These are phyloP conservation scores for Combretum micranthum DNA, from an alignment of 345 rosid genomes.

Conservation along the genomic window DNA sequence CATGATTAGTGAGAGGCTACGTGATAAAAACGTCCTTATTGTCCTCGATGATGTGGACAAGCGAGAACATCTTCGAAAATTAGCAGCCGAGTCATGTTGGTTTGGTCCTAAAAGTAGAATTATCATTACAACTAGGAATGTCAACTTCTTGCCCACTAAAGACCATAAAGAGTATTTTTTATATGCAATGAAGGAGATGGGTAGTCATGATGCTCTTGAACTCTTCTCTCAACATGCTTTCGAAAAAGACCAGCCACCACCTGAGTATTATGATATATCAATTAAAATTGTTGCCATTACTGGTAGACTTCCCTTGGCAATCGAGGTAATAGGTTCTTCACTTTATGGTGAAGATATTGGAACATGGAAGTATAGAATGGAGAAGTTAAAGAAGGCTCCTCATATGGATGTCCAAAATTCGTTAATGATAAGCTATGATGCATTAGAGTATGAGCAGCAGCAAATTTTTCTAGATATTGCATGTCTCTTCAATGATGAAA, in stretches of 20 bases:
- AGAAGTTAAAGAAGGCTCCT: conserved; percentile 5
- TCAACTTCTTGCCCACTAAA: not conserved
- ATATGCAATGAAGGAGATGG: not conserved
- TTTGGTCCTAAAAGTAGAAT: not conserved
- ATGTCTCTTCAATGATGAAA: not conserved
- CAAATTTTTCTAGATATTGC: conserved; percentile 16
- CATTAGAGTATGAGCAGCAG: not conserved
- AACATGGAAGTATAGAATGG: conserved; percentile 3
- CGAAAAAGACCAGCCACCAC: not conserved
- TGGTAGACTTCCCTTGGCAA: not conserved
- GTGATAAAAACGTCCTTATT: not conserved
- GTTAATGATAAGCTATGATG: conserved; percentile 1
- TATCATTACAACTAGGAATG: not conserved
- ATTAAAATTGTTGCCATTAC: not conserved
- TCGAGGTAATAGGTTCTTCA: conserved; percentile 5
- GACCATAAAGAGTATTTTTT: not conserved
- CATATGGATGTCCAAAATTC: conserved; percentile 7
- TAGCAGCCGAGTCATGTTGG: not conserved
- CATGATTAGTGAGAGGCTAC: not conserved
- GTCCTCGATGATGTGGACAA: conserved; percentile 1
- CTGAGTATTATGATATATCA: too few relatives aligned
- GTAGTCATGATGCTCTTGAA: not conserved
- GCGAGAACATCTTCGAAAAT: not conserved
- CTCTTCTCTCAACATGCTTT: not conserved
- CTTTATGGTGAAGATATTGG: conserved; percentile 6